Evolutionary conservation across 2,329 filamentous ascomycete genomes (phyloP), one percentile per base, ranked within the genome.

Genomic region (Penicillium oxalicum): DNA sequence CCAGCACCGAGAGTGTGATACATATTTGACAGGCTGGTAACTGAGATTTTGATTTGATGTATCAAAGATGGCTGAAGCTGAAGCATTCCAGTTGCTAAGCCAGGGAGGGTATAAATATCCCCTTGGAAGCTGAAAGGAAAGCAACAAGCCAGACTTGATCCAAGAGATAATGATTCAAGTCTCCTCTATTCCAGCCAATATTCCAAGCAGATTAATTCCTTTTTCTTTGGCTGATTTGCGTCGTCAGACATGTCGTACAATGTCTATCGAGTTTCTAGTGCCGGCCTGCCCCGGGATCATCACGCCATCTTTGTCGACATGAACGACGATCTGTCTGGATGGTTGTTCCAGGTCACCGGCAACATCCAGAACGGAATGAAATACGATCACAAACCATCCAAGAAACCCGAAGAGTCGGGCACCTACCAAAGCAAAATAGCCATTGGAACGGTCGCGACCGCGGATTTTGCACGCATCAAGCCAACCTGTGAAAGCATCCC

Each of bases 361-460:
- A 60, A 63, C 47, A 65, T 68, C 40, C 60, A 66, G 38, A 52
- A 52, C 41, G 61, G 63, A 13, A 66, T 67, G 60, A 37, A 12
- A 8, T 62, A 60, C 42, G 55, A 64, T 18, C 37, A 56, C 29
- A 61, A 55, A 37, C 28, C 44, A 1, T 34, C 26, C 25, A 44
- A 53, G 13, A 33, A 48, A 1, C 61, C 59, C 1, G 57, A 60
- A 44, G 38, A 59, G 6, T 57, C 57, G 3, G 39, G 35, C 5
- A 48, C 42, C 5, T 64, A 56, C 37, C 13, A 39, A 25, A n/a
- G 24, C n/a, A 53, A 58, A 39, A 36, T 25, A 29, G 12, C 33
- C 6, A 50, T 65, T 13, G 61, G 61, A 25, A 58, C 39, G 33
- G 52, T 64, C 11, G 35, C 49, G 7, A 41, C 50, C 9, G 47